Conservation (phyloP, 805 yeast species). For the Saccharomycopsis lassenensis region DNA sequence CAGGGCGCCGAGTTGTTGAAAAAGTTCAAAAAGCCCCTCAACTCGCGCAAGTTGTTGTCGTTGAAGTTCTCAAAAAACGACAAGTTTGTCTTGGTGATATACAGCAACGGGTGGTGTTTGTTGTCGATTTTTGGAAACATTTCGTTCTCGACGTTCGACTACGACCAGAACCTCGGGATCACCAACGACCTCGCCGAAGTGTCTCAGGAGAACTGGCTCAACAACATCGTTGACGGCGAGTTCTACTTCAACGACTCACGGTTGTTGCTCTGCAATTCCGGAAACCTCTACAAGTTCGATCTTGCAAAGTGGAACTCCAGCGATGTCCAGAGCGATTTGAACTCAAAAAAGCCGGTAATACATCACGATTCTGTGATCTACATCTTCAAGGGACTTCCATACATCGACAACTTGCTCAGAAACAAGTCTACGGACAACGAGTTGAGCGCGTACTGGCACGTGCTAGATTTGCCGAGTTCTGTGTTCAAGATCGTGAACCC, state of each 20-base stretch:
- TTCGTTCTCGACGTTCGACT: conserved; percentile 19
- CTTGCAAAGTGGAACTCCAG: conserved; percentile 8
- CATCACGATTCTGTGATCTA: conserved; percentile 19
- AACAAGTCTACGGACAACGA: not conserved
- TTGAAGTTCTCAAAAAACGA: conserved; percentile 15
- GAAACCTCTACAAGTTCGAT: conserved; percentile 8
- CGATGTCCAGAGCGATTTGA: conserved; percentile 20
- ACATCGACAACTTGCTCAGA: not conserved
- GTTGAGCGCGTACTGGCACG: conserved; percentile 3
- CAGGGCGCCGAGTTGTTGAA: conserved; percentile 7
- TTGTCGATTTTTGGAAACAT: conserved; percentile 23
- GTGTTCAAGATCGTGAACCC: conserved; percentile 6
- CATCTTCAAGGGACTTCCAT: conserved; percentile 22
- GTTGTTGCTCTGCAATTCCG: conserved; percentile 9
- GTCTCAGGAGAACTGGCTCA: conserved; percentile 16
- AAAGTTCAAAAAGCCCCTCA: conserved; percentile 15
- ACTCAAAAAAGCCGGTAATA: conserved; percentile 21
- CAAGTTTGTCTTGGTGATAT: conserved; percentile 17
- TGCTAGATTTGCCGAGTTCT: conserved; percentile 9
- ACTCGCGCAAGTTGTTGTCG: conserved; percentile 6
- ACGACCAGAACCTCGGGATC: conserved; percentile 17
- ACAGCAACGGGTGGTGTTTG: conserved; percentile 21
- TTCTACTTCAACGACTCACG: conserved; percentile 6
- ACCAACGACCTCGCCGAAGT: conserved; percentile 1
- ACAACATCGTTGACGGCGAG: conserved; percentile 11